Evolutionary conservation across 2,329 filamentous ascomycete species (phyloP), one percentile per base, ranked within the genome.

Genomic region (Hypoxylon sp.): DNA sequence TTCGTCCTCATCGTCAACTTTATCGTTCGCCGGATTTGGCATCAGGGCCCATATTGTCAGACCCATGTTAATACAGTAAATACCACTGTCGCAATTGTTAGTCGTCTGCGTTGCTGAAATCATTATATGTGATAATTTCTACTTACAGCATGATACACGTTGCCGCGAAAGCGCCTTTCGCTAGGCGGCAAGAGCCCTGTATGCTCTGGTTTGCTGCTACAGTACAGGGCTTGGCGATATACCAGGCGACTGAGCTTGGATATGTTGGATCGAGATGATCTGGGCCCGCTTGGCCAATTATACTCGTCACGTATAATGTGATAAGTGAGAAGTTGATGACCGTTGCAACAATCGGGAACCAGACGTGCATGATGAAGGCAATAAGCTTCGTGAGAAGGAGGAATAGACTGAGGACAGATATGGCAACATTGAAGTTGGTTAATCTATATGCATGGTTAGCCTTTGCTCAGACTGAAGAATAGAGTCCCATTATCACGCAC

Each of bases 351-450:
- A 92, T 77, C 5, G 92, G 92, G 72, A 85, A 88, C 84, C 89
- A 93, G 74, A 90, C 81, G 77, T 91, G 88, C 85, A 94, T 88
- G 75, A 93, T 88, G 80, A 87, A 90, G 75, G 87, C 84, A 68
- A 91, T 87, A 70, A 87, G 84, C 82, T 93, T 94, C 78, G 86
- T 83, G 48, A 94, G 85, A 68, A 93, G 86, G 77, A 93, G 85
- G 82, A 95, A 95, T 78, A 92, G 90, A 64, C 89, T 90, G 59
- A 93, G 83, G 71, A 95, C 87, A 39, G 91, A 91, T 72, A 94
- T 91, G 76, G 91, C 90, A 72, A 94, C 88, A 75, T 94, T 93
- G 81, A 88, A 93, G 73, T 91, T 84, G 52, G 92, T 93, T 69
- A 93, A 83, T 62, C 92, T 94, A 75, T 42, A 31, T 29, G n/a